phyloP scores from a whole-genome alignment of 441 rosid genomes.

The Mallotus repandus region DNA sequence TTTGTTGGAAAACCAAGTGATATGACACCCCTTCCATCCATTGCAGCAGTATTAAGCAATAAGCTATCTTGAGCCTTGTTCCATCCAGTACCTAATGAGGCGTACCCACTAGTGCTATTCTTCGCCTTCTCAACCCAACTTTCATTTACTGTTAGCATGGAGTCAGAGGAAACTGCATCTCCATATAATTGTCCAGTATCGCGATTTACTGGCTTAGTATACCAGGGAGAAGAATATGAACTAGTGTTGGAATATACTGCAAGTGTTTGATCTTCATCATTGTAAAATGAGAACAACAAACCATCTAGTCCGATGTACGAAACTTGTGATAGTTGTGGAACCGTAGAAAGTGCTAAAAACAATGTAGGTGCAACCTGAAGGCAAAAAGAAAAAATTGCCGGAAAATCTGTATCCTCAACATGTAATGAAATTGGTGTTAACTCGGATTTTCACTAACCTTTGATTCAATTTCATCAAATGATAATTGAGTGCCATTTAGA shows the following conservation, averaged over 20 bases:
- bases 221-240: conserved; percentile 42
- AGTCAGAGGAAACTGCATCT: conserved; percentile 26
- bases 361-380: conserved; percentile 50
- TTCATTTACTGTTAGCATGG: conserved; percentile 23
- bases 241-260: conserved; percentile 40
- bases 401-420: too few species aligned
- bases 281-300: conserved; percentile 39
- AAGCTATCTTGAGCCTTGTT: conserved; percentile 24
- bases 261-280: conserved; percentile 20
- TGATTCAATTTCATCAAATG: conserved; percentile 32
- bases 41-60: conserved; percentile 31
- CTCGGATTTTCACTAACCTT: conserved; percentile 24
- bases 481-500: conserved; percentile 31
- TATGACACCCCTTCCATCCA: conserved; percentile 44
- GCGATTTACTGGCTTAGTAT: conserved; percentile 38
- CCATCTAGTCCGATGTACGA: conserved; percentile 46
- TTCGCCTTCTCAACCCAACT: conserved; percentile 37
- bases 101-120: conserved; percentile 26
- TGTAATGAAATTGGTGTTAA: too few species aligned
- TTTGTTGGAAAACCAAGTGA: conserved; percentile 41
- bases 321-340: conserved; percentile 38
- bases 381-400: not conserved
- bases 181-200: conserved; percentile 40
- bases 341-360: conserved; percentile 41
- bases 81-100: conserved; percentile 34